Percentiles rank a stretch among this genome's conserved stretches.
Evolutionary conservation across 176 grass and related monocot species (phyloP).

Genomic region (Melocanna baccifera): DNA sequence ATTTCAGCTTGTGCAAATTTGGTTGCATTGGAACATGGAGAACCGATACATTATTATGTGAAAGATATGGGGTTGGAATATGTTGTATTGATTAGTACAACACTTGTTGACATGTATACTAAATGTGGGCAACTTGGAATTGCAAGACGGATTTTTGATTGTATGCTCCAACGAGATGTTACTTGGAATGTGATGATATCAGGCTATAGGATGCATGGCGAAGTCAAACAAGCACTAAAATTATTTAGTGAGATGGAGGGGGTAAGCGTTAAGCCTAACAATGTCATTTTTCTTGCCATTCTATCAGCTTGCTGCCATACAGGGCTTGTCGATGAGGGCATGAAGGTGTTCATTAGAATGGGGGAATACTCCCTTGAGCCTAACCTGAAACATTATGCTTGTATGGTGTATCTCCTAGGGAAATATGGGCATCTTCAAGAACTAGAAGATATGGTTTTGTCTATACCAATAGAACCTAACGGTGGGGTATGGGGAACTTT

Average conservation of each 20-base stretch:
- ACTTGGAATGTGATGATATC: conserved; percentile 85
- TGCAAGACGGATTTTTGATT: conserved; percentile 57
- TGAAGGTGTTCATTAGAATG: conserved; percentile 53
- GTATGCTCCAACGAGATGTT: conserved; percentile 57
- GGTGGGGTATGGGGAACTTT: conserved; percentile 66
- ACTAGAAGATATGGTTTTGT: conserved; percentile 57
- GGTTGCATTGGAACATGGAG: conserved; percentile 45
- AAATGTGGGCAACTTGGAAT: conserved; percentile 66
- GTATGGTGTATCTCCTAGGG: conserved; percentile 70
- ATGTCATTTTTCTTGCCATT: conserved; percentile 64
- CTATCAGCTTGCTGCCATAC: conserved; percentile 70
- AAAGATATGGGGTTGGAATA: conserved; percentile 49
- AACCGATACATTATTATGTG: conserved; percentile 49
- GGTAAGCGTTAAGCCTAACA: conserved; percentile 40
- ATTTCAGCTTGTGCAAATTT: conserved; percentile 62
- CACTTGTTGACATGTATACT: conserved; percentile 70
- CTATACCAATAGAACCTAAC: conserved; percentile 72
- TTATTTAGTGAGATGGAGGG: conserved; percentile 59
- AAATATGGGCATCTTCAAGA: conserved; percentile 58
- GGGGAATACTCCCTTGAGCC: conserved; percentile 38
- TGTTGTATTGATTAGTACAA: conserved; percentile 50
- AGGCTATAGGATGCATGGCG: conserved; percentile 70
- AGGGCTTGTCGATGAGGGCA: conserved; percentile 60
- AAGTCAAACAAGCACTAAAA: conserved; percentile 51
- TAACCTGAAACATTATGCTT: conserved; percentile 69